Percentiles rank a stretch among this genome's conserved stretches.
Conservation (phyloP, 2,329 filamentous ascomycete species). For the Sporothrix brasiliensis region DNA sequence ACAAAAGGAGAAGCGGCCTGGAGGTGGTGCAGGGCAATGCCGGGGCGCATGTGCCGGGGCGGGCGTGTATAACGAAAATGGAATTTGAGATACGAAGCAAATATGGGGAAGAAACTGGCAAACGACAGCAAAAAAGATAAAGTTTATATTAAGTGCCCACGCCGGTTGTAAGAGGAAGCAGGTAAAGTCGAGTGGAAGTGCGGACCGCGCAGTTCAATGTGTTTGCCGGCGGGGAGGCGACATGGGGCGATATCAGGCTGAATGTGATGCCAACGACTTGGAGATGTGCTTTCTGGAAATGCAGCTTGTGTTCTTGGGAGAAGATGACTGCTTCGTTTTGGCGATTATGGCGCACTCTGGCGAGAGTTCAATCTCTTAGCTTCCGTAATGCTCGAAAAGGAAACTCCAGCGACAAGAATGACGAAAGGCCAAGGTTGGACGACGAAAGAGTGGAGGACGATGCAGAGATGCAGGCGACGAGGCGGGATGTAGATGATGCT, state of each 20-base stretch:
- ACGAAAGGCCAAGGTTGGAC: not conserved
- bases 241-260: constrained; percentile 26
- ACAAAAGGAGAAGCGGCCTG: not conserved
- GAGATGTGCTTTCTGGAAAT: not conserved
- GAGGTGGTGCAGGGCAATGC: constrained; percentile 11
- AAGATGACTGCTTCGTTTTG: not conserved
- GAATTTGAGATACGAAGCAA: not conserved
- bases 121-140: not conserved
- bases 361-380: not conserved
- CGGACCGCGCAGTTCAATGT: not conserved
- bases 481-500: not conserved
- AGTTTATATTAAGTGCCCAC: constrained; percentile 17
- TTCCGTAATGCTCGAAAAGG: constrained; percentile 11
- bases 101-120: constrained; percentile 8
- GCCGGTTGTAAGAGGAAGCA: constrained; percentile 18
- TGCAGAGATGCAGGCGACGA: constrained; percentile 7
- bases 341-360: not conserved
- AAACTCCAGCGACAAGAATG: not conserved
- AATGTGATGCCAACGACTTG: constrained; percentile 19
- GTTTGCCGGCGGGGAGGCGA: constrained; percentile 9
- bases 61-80: not conserved
- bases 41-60: constrained; percentile 17
- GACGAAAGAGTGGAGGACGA: not conserved
- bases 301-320: not conserved
- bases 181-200: constrained; percentile 11